A percentile compares a stretch with the other conserved stretches of the same genome.
Evolutionary conservation across 148 eudicot species (phyloP).

Genomic region (Fagopyrum esculentum): DNA sequence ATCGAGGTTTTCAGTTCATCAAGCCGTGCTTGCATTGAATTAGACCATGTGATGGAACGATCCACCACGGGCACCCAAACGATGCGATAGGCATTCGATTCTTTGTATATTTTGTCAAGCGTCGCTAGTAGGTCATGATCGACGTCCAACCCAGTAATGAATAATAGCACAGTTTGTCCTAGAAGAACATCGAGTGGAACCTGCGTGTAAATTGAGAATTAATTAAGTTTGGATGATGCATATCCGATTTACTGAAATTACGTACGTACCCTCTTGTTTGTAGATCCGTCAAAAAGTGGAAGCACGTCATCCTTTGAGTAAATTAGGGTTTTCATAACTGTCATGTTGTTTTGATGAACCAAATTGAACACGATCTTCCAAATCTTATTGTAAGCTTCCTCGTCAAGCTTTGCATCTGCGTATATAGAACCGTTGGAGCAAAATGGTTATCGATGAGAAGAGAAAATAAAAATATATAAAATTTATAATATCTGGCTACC

Average conservation of each 20-base stretch:
- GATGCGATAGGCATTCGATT: slow-evolving; percentile 18
- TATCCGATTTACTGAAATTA: slow-evolving; percentile 8
- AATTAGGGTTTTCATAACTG: not conserved
- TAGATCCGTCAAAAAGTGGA: not conserved
- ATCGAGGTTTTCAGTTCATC: slow-evolving; percentile 15
- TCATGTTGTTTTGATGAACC: not conserved
- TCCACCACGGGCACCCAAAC: slow-evolving; percentile 31
- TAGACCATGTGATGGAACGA: slow-evolving; percentile 13
- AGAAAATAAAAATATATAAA: too few relatives aligned
- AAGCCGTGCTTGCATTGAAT: slow-evolving; percentile 10
- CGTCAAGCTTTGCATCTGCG: not conserved
- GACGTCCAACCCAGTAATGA: slow-evolving; percentile 27
- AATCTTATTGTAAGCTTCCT: not conserved
- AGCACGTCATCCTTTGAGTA: not conserved
- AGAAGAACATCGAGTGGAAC: slow-evolving; percentile 22
- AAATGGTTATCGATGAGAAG: too few relatives aligned
- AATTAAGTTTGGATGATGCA: not conserved
- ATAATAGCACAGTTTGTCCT: slow-evolving; percentile 21
- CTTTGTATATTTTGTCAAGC: slow-evolving; percentile 18
- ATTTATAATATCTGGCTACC: not conserved
- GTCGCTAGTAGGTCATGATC: slow-evolving; percentile 19
- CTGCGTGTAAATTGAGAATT: slow-evolving; percentile 12
- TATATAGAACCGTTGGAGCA: not conserved
- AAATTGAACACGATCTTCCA: not conserved
- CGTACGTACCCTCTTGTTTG: not conserved